phyloP scores from a whole-genome alignment of 371 early-diverging fungal species.

The Mucor ambiguus region DNA sequence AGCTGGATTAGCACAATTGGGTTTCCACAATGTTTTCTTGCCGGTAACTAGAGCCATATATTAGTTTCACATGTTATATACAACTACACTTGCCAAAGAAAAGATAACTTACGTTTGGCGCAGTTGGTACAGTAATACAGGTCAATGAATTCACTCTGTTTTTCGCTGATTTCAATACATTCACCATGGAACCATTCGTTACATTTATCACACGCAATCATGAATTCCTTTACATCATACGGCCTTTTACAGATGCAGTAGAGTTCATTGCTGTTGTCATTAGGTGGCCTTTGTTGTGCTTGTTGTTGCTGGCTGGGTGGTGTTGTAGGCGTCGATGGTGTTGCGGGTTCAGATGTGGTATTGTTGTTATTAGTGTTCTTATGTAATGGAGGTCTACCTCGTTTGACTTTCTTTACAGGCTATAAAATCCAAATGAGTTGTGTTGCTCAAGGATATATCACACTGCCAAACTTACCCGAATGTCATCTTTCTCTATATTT shows the following conservation, averaged over 20 bases:
- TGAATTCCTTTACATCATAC: constrained; percentile 51
- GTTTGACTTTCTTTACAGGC: constrained; percentile 27
- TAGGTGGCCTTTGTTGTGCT: constrained; percentile 12
- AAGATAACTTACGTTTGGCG: constrained; percentile 29
- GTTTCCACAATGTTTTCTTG: constrained; percentile 54
- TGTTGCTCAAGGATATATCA: background rate
- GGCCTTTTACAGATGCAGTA: constrained; percentile 57
- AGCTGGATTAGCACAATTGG: constrained; percentile 51
- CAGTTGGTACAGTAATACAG: constrained; percentile 58
- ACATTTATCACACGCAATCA: constrained; percentile 64
- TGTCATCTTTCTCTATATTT: background rate
- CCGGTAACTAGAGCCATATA: constrained; percentile 42
- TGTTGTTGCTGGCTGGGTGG: background rate
- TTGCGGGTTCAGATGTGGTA: background rate
- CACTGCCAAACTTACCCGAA: background rate
- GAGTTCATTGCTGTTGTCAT: constrained; percentile 16
- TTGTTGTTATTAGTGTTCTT: constrained; percentile 6
- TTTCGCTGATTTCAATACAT: constrained; percentile 56
- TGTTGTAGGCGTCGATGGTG: constrained; percentile 4
- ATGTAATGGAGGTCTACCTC: constrained; percentile 28
- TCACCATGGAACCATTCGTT: constrained; percentile 66
- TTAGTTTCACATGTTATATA: background rate
- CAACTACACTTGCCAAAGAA: background rate
- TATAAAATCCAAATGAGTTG: constrained; percentile 1
- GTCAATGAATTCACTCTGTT: constrained; percentile 53